A percentile compares a stretch with the other conserved stretches of the same genome.
Evolutionary conservation across 2,329 filamentous ascomycete genomes (phyloP).

Genomic region (Cladophialophora yegresii): DNA sequence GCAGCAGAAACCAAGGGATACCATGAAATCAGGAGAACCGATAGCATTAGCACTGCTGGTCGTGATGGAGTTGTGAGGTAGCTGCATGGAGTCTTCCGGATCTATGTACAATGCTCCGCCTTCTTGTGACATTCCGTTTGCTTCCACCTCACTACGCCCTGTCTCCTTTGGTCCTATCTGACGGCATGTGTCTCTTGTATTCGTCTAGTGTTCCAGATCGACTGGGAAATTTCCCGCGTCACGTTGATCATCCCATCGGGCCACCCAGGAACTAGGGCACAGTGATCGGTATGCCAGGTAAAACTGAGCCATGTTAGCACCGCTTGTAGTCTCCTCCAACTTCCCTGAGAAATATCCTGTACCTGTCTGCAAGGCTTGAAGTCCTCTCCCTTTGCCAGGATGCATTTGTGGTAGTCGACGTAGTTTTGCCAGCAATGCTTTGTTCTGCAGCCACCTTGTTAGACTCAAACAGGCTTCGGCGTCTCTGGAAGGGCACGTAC

Average conservation of each 20-base stretch:
- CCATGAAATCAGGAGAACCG: not conserved
- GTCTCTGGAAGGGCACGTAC: constrained; percentile 41
- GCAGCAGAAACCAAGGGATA: not conserved
- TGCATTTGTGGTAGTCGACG: constrained; percentile 99
- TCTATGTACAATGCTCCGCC: constrained; percentile 30
- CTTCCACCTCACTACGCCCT: not conserved
- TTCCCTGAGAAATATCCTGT: constrained; percentile 40
- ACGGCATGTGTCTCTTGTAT: not conserved
- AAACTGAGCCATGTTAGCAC: constrained; percentile 63
- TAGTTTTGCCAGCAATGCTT: constrained; percentile 99
- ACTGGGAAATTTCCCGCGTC: constrained; percentile 60
- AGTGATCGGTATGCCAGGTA: constrained; percentile 94
- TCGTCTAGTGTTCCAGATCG: constrained; percentile 35
- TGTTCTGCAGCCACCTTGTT: constrained; percentile 54
- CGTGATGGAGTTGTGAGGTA: constrained; percentile 18
- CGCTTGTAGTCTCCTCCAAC: constrained; percentile 1
- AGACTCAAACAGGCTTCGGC: constrained; percentile 20
- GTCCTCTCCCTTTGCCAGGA: constrained; percentile 96
- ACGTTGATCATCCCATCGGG: constrained; percentile 96
- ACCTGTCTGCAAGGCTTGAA: constrained; percentile 97
- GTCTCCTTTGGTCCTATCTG: not conserved
- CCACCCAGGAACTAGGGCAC: constrained; percentile 91
- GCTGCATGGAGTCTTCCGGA: constrained; percentile 20
- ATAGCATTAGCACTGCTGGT: not conserved
- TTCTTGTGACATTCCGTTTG: constrained; percentile 7